Percentiles rank a stretch among this genome's conserved stretches.
These are phyloP conservation scores for Fusarium caatingaense DNA, from an alignment of 2,329 filamentous ascomycete genomes.

Conservation along the genomic window DNA sequence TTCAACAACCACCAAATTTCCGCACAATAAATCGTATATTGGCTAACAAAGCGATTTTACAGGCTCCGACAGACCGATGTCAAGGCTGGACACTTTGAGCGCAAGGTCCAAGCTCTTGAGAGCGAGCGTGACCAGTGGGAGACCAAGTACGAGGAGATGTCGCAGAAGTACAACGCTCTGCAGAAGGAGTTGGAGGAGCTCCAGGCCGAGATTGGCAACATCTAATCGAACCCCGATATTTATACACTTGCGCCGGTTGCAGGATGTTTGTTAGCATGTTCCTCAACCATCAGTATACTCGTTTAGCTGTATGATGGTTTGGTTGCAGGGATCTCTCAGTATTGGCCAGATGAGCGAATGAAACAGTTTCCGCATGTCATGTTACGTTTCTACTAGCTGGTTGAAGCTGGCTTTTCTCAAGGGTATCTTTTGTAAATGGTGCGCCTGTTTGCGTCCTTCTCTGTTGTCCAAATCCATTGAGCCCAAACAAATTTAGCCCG, in stretches of 20 bases:
- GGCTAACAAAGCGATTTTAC: conserved; percentile 36
- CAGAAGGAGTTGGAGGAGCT: conserved; percentile 94
- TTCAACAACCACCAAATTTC: conserved; percentile 23
- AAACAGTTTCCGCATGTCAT: conserved; percentile 49
- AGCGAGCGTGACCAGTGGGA: conserved; percentile 94
- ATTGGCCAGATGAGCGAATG: conserved; percentile 46
- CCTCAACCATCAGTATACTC: conserved; percentile 32
- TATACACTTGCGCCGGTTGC: conserved; percentile 38
- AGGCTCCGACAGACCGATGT: conserved; percentile 99
- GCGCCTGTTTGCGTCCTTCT: conserved; percentile 32
- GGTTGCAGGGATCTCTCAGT: conserved; percentile 43
- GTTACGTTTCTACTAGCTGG: conserved; percentile 49
- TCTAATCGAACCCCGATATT: conserved; percentile 65
- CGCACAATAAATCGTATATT: neutral
- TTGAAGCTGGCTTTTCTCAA: conserved; percentile 44
- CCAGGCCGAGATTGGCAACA: conserved; percentile 90
- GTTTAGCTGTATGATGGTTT: conserved; percentile 36
- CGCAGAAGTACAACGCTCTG: conserved; percentile 83
- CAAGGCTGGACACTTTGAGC: conserved; percentile 99
- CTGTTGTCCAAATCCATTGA: conserved; percentile 22
- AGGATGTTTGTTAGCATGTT: conserved; percentile 36
- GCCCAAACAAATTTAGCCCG: conserved; percentile 8
- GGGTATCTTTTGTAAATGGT: conserved; percentile 50
- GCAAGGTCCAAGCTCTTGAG: conserved; percentile 98
- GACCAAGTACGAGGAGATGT: conserved; percentile 97